A percentile compares a stretch with the other conserved stretches of the same genome.
Conservation (phyloP, 305 asterid genomes). For the Plantago rigida region DNA sequence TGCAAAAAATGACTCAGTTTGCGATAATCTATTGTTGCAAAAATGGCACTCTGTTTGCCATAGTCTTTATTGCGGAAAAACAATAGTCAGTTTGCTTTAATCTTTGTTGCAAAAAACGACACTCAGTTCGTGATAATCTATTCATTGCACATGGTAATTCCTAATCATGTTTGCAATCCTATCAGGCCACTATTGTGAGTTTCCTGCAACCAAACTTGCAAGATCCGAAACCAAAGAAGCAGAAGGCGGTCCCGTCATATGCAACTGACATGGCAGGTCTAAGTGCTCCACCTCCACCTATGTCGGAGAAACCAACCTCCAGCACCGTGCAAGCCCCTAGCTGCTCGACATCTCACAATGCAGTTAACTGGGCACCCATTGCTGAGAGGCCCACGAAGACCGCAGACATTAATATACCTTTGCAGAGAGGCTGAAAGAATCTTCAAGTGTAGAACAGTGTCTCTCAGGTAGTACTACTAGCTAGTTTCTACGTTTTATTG, state of each 20-base stretch:
- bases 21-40: background rate
- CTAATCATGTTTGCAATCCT: background rate
- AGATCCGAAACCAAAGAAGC: constrained; percentile 61
- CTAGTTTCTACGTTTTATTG: background rate
- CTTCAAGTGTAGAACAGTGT: constrained; percentile 1
- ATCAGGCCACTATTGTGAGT: constrained; percentile 71
- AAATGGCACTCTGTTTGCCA: too few relatives aligned
- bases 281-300: constrained; percentile 32
- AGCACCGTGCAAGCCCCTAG: constrained; percentile 29
- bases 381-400: constrained; percentile 41
- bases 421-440: constrained; percentile 40
- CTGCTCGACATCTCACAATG: constrained; percentile 29
- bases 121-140: background rate
- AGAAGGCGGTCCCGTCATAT: constrained; percentile 28
- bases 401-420: constrained; percentile 61
- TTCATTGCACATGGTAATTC: background rate
- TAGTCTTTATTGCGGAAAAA: too few relatives aligned
- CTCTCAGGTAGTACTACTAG: background rate
- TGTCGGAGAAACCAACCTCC: constrained; percentile 31
- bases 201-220: constrained; percentile 48
- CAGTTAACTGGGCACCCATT: constrained; percentile 36
- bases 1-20: background rate
- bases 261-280: constrained; percentile 24
- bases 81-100: too few relatives aligned
- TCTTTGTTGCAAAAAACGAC: background rate